Base-by-base conservation (phyloP, 2,329 filamentous ascomycete species). In the Ophiostoma perfectum region DNA sequence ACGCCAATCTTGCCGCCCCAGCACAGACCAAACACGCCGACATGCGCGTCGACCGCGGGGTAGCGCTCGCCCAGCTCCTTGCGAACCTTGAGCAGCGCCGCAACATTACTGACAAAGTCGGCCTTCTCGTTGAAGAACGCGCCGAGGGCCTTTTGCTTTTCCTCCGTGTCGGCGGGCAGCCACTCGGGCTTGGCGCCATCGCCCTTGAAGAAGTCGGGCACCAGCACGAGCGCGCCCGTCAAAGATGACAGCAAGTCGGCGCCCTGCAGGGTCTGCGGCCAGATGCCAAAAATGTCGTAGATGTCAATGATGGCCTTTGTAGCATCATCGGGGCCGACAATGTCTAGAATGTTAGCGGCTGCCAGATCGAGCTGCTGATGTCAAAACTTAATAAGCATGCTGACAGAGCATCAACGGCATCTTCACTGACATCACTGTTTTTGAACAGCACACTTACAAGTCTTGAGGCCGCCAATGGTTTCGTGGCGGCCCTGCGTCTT, bases 1-100 rank as follows among this genome's bases (percentile, higher is more conserved):
- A 79, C 77, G 3, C 77, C 76, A 4, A 82, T 70, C 81, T 72
- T 83, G 14, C 81, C 81, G 44, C 82, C 82, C 81, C 82, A 84
- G 73, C 83, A 85, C 5, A 83, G 74, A 2, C 83, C 83, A 67
- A 83, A 78, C 4, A 78, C 73, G 0, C 77, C 82, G 77, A 77
- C 73, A 42, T 80, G 82, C 36, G 74, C 79, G 66, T 78, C 75
- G 1, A 80, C 77, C 2, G 67, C 72, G 0, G 77, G 76, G 71
- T 76, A 83, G 49, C 69, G 74, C 18, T 70, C 69, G 38, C 74
- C 76, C 6, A 77, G 74, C 18, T 74, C 77, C 58, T 72, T 71
- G 2, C 79, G 73, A 0, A 79, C 71, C 9, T 71, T 71, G 18
- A 77, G 67, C 41, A 83, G 67, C 44, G 74, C 75, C 5, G 72